Conservation (phyloP, 805 yeast species). For the Barnettozyma sucrosica region DNA sequence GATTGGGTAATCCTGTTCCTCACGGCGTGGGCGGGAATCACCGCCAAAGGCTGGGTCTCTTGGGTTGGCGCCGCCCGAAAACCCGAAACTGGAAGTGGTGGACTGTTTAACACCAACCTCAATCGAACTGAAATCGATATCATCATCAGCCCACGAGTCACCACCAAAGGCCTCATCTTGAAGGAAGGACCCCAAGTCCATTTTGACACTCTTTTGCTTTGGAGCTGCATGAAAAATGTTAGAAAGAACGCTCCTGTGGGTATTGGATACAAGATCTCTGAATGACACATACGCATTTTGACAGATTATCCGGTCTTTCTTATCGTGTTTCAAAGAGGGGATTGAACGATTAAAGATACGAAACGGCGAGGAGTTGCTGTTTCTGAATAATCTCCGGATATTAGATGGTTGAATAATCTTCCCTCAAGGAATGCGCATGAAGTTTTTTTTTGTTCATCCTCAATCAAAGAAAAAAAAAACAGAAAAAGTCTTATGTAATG, state of each 20-base stretch:
- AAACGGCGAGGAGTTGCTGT: background rate
- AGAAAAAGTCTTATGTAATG: background rate
- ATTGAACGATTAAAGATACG: background rate
- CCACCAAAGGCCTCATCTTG: slow-evolving; percentile 69
- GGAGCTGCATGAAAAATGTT: slow-evolving; percentile 40
- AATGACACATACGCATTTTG: slow-evolving; percentile 10
- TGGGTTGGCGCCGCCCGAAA: slow-evolving; percentile 28
- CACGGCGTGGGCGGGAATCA: slow-evolving; percentile 34
- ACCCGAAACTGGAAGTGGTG: slow-evolving; percentile 26
- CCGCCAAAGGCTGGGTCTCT: slow-evolving; percentile 36
- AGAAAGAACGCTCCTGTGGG: background rate
- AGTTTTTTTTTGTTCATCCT: background rate
- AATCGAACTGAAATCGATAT: slow-evolving; percentile 63
- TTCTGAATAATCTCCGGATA: background rate
- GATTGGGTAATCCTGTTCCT: slow-evolving; percentile 69
- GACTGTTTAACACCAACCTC: slow-evolving; percentile 40
- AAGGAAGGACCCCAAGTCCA: slow-evolving; percentile 84
- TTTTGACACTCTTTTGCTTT: slow-evolving; percentile 59
- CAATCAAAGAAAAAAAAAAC: background rate
- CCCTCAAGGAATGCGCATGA: background rate
- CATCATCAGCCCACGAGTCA: slow-evolving; percentile 84
- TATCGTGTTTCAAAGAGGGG: background rate
- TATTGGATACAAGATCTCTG: background rate
- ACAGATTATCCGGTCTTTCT: background rate
- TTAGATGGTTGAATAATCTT: background rate